Base-by-base conservation (phyloP, 768 basidiomycete genomes). In the Podaxis carcinomalis region DNA sequence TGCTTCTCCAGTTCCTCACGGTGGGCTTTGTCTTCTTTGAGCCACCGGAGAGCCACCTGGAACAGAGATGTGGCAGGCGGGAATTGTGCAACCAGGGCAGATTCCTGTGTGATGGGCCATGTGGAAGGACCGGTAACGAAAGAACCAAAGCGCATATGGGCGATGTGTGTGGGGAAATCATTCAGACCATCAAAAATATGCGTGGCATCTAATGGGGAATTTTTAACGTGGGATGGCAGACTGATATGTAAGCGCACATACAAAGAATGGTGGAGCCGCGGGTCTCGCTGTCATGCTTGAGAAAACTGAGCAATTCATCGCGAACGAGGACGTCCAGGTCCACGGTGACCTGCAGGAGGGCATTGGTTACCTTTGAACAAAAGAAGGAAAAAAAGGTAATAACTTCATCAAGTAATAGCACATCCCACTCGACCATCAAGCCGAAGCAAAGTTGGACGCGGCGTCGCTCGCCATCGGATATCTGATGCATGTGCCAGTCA, bases 241-340 rank as follows among this genome's bases (percentile, higher is more conserved):
- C 54, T 25, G 40, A 44, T n/a, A 40, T 57, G 36, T 40, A 51
- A 42, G 75, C 86, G 67, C 68, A 85, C 93, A 98, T 56, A 99
- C 93, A 98, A 51, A 99, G 74, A 58, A 98, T 89, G 11, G 96
- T 97, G 10, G 95, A 92, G 0, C 85, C 83, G 36, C 97, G 84
- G 3, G 75, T 69, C 63, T 89, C 83, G 64, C 91, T 91, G 68
- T 99, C 97, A 13, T 81, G 73, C 64, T 88, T 88, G 53, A 99
- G 83, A 76, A 97, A 98, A 7, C 74, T 82, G 65, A 99, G 83
- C n/a, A 99, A 80, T 63, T 95, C 90, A 57, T 92, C 85, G 52
- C 97, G 88, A 47, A 99, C 97, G 42, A 98, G 83, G 14, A 98
- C 95, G 68, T 99, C 97, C 13, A 99, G 79, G 72, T 99, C 97